Evolutionary conservation across 2,329 filamentous ascomycete genomes (phyloP).

Genomic region (Scytalidium sp.): DNA sequence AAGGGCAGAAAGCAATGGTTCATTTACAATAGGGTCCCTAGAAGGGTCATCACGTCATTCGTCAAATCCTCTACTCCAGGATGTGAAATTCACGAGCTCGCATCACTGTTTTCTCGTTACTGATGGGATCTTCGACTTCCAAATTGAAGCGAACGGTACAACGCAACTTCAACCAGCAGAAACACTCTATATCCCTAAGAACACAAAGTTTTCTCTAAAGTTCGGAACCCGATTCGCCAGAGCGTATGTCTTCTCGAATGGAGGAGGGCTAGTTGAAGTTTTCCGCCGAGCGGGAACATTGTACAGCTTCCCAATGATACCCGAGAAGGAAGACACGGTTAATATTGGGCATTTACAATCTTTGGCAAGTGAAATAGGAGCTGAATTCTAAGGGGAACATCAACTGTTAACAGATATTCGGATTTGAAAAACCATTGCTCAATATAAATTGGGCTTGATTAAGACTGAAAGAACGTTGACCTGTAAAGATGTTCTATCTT

Average conservation of each 20-base stretch:
- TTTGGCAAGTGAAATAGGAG: no score
- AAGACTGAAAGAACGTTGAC: no score
- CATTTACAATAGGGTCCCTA: constrained; percentile 51
- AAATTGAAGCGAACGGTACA: constrained; percentile 29
- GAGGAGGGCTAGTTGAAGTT: constrained; percentile 21
- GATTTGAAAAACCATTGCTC: no score
- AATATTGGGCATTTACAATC: no score
- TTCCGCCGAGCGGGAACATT: constrained; percentile 11
- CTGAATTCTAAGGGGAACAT: no score
- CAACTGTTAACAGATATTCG: no score
- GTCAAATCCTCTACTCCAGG: constrained; percentile 30
- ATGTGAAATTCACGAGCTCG: constrained; percentile 40
- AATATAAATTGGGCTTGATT: no score
- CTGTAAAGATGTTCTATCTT: no score
- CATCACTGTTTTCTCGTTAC: constrained; percentile 51
- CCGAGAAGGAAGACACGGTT: constrained; percentile 9
- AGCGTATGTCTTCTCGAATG: constrained; percentile 22
- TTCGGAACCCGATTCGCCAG: constrained; percentile 17
- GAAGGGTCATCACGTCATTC: constrained; percentile 40
- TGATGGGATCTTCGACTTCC: constrained; percentile 43
- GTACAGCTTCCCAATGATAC: constrained; percentile 13
- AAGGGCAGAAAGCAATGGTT: constrained; percentile 42
- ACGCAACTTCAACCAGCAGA: constrained; percentile 14
- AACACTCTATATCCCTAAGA: constrained; percentile 22
- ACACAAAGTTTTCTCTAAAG: constrained; percentile 13